phyloP scores from a whole-genome alignment of 192 early-diverging fungal species.

The Spinellus fusiger region DNA sequence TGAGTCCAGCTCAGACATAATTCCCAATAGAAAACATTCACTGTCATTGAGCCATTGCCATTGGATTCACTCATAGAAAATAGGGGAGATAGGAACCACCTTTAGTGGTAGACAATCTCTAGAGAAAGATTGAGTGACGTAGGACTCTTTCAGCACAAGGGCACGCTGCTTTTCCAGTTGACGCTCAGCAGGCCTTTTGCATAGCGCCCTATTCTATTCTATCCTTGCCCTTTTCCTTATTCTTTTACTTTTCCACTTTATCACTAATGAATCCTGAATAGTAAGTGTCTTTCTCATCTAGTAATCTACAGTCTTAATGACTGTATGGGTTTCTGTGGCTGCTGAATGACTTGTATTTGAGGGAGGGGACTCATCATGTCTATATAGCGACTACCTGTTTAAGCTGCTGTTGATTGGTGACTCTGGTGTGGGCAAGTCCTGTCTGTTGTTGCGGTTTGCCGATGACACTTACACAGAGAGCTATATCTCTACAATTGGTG shows the following conservation, averaged over 20 bases:
- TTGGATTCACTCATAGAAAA: too few relatives aligned
- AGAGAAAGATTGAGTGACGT: too few relatives aligned
- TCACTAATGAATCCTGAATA: conserved; percentile 28
- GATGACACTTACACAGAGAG: conserved; percentile 99
- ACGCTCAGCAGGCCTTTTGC: too few relatives aligned
- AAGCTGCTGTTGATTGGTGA: conserved; percentile 99
- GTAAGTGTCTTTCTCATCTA: conserved; percentile 6
- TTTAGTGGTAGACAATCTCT: too few relatives aligned
- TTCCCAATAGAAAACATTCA: too few relatives aligned
- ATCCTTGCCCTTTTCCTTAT: too few relatives aligned
- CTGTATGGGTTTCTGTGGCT: not conserved
- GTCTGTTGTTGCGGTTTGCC: conserved; percentile 93
- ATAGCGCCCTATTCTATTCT: too few relatives aligned
- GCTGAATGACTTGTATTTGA: not conserved
- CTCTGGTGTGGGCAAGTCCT: conserved; percentile 97
- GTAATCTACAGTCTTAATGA: not conserved
- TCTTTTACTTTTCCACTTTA: conserved; percentile 1
- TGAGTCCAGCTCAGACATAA: too few relatives aligned
- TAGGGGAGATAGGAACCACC: too few relatives aligned
- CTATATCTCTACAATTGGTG: conserved; percentile 98
- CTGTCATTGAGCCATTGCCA: too few relatives aligned
- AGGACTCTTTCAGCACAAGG: too few relatives aligned
- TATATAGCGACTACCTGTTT: conserved; percentile 92
- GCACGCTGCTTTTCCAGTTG: too few relatives aligned
- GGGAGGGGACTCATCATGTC: not conserved